Percentiles rank a stretch among this genome's conserved stretches.
Conservation (phyloP, 495 filamentous ascomycete genomes). For the Diplogelasinospora grovesii region DNA sequence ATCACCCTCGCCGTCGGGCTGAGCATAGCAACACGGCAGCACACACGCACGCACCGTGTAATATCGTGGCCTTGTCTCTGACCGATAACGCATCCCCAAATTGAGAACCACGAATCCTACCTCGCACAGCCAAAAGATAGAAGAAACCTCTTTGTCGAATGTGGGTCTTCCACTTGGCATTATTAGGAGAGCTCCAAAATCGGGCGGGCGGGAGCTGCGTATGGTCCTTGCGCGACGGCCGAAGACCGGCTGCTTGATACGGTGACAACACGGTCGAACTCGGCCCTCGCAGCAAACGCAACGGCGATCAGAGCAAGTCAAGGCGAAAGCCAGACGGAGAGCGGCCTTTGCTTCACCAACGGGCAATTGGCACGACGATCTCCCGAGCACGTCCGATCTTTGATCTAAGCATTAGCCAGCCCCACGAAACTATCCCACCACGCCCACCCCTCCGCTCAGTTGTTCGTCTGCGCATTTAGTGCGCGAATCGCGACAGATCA, state of each 20-base stretch:
- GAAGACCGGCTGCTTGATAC: no score
- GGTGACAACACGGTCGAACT: no score
- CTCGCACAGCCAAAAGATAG: not conserved
- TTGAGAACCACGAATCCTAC: not conserved
- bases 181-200: not conserved
- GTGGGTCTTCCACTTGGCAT: slow-evolving; percentile 3
- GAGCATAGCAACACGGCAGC: no score
- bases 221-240: no score
- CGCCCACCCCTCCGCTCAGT: not conserved
- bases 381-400: slow-evolving; percentile 10
- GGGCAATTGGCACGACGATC: slow-evolving; percentile 5
- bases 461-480: not conserved
- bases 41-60: no score
- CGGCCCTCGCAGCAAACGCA: no score
- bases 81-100: no score
- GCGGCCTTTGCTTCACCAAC: not conserved
- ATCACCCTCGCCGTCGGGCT: no score
- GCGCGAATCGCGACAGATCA: slow-evolving; percentile 1
- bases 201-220: no score
- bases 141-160: not conserved
- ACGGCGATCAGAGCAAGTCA: no score
- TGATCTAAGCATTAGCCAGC: not conserved
- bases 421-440: slow-evolving; percentile 4
- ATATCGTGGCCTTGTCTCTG: no score
- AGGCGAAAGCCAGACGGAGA: not conserved